A percentile compares a stretch with the other conserved stretches of the same genome.
phyloP scores from a whole-genome alignment of 257 asterid species.

The Scutellaria minor region DNA sequence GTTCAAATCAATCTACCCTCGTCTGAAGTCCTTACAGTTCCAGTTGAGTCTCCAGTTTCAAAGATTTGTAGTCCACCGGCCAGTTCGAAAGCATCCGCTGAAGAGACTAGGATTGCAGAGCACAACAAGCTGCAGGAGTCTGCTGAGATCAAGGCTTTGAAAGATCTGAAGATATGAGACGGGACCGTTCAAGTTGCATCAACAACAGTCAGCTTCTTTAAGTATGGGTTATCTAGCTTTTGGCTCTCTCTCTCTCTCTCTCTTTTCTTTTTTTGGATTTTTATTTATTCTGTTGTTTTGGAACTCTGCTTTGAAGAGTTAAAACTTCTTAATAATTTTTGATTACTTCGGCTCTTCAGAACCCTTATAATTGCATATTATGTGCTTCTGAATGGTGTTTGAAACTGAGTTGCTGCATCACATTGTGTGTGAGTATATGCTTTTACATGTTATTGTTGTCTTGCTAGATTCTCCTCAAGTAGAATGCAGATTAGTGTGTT shows the following conservation, averaged over 20 bases:
- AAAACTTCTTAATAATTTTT: slow-evolving; percentile 35
- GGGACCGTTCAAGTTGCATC: slow-evolving; percentile 34
- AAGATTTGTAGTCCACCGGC: slow-evolving; percentile 32
- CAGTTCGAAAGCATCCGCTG: slow-evolving; percentile 25
- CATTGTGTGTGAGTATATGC: slow-evolving; percentile 27
- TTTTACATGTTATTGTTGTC: slow-evolving; percentile 11
- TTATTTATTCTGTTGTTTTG: slow-evolving; percentile 24
- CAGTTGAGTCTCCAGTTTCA: slow-evolving; percentile 38
- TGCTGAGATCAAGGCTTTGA: slow-evolving; percentile 33
- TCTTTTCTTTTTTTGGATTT: slow-evolving; percentile 14
- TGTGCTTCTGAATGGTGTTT: slow-evolving; percentile 31
- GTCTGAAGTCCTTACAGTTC: slow-evolving; percentile 31
- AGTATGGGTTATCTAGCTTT: slow-evolving; percentile 42
- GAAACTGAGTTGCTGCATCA: slow-evolving; percentile 22
- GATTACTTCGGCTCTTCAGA: slow-evolving; percentile 32
- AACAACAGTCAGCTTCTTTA: slow-evolving; percentile 38
- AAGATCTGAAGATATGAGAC: slow-evolving; percentile 52
- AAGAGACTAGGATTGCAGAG: slow-evolving; percentile 36
- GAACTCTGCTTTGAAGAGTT: slow-evolving; percentile 42
- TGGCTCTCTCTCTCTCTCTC: slow-evolving; percentile 3
- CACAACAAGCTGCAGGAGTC: slow-evolving; percentile 41
- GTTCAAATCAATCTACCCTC: slow-evolving; percentile 32
- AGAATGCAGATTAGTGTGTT: background rate
- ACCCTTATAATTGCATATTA: slow-evolving; percentile 18
- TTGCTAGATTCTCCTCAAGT: slow-evolving; percentile 3